These are phyloP conservation scores for Gautieria morchelliformis DNA, from an alignment of 768 basidiomycete species.

Conservation along the genomic window DNA sequence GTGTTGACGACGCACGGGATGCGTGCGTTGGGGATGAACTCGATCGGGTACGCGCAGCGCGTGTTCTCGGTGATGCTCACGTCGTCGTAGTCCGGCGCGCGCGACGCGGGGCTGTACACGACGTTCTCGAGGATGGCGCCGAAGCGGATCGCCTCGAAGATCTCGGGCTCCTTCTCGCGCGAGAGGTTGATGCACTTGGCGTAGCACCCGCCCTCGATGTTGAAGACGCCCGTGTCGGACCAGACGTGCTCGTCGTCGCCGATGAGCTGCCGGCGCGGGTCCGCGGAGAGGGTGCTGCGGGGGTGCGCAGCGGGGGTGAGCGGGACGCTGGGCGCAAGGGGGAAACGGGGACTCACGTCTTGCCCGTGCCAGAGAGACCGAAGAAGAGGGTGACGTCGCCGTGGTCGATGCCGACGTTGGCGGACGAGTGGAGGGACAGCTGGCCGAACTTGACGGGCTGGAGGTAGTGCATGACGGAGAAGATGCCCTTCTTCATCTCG, in stretches of 20 bases:
- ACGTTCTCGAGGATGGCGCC: slow-evolving; percentile 99
- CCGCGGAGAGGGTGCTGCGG: slow-evolving; percentile 75
- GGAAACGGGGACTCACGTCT: slow-evolving; percentile 43
- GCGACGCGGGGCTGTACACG: slow-evolving; percentile 80
- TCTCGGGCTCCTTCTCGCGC: slow-evolving; percentile 96
- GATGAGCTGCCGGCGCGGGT: slow-evolving; percentile 87
- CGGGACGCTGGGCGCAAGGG: neutral
- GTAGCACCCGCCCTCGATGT: slow-evolving; percentile 99
- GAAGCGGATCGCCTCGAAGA: slow-evolving; percentile 88
- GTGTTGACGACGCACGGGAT: slow-evolving; percentile 82
- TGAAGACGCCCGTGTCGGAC: slow-evolving; percentile 98
- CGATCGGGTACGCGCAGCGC: slow-evolving; percentile 98
- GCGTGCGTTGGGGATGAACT: slow-evolving; percentile 90
- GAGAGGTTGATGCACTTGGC: slow-evolving; percentile 98
- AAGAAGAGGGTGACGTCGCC: slow-evolving; percentile 98
- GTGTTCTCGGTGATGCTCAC: slow-evolving; percentile 98
- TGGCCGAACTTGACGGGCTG: slow-evolving; percentile 98
- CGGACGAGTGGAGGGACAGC: slow-evolving; percentile 94
- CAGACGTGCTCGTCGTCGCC: slow-evolving; percentile 99
- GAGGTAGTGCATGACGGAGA: slow-evolving; percentile 99
- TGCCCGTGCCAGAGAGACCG: slow-evolving; percentile 95
- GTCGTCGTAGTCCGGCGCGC: slow-evolving; percentile 91
- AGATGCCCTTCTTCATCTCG: slow-evolving; percentile 99
- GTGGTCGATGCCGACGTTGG: slow-evolving; percentile 85
- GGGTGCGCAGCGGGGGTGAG: neutral